These are phyloP conservation scores for Salix dunnii DNA, from an alignment of 345 rosid genomes.

Conservation along the genomic window DNA sequence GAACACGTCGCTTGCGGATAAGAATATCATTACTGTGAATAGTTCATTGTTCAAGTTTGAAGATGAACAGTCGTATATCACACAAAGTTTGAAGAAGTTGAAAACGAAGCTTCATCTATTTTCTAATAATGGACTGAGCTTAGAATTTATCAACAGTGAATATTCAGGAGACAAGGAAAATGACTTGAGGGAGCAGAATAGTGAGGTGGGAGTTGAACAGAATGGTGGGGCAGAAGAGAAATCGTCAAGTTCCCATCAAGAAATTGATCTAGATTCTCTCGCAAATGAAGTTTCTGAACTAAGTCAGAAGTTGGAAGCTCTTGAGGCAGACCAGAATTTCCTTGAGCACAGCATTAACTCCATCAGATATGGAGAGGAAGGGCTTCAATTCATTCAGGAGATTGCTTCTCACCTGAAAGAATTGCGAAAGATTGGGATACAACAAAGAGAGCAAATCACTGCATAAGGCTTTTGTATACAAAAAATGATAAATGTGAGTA, in stretches of 20 bases:
- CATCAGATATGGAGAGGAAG: slow-evolving; percentile 39
- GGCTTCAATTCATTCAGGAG: slow-evolving; percentile 41
- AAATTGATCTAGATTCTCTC: slow-evolving; percentile 13
- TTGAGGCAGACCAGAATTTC: slow-evolving; percentile 44
- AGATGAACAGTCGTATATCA: slow-evolving; percentile 48
- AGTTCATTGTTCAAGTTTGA: slow-evolving; percentile 38
- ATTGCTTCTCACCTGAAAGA: slow-evolving; percentile 47
- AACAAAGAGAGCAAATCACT: slow-evolving; percentile 25
- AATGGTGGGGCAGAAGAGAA: slow-evolving; percentile 12
- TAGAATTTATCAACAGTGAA: slow-evolving; percentile 12
- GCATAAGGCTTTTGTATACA: slow-evolving; percentile 19
- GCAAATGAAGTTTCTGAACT: slow-evolving; percentile 33
- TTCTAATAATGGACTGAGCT: slow-evolving; percentile 22
- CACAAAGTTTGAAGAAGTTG: slow-evolving; percentile 41
- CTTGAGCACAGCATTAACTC: slow-evolving; percentile 49
- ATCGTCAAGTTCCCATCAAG: neutral
- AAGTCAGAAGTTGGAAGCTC: slow-evolving; percentile 44
- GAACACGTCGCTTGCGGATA: slow-evolving; percentile 3
- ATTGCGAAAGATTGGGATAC: slow-evolving; percentile 33
- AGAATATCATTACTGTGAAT: slow-evolving; percentile 2
- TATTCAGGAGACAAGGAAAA: slow-evolving; percentile 12
- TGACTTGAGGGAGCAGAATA: neutral
- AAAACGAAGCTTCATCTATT: slow-evolving; percentile 36
- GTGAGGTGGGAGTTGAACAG: slow-evolving; percentile 15
- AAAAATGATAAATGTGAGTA: slow-evolving; percentile 32